Base-by-base conservation (phyloP, 2,329 filamentous ascomycete genomes). In the Ilyonectria destructans region DNA sequence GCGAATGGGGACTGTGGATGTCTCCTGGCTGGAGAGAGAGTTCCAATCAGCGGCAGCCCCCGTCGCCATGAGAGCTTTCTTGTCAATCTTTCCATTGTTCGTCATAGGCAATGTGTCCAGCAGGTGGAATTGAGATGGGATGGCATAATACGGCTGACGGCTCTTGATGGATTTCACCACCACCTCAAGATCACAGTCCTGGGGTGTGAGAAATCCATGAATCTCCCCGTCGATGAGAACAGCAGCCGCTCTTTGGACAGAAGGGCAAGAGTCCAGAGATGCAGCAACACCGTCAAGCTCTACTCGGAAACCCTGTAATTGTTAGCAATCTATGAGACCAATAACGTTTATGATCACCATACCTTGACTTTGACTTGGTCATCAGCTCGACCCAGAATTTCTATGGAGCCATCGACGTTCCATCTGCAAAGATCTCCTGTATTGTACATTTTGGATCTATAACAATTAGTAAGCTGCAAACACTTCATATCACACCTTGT, bases 291-390 rank as follows among this genome's bases (percentile, higher is more conserved):
- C 87, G 60, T 90, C 88, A 1, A 90, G 84, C 74, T 90, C 88
- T 23, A 91, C 85, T n/a, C 89, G 85, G 75, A 90, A 90, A 1
- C 88, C 87, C 82, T 81, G 46, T 1, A 1, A 23, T 6, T n/a
- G 23, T 43, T 31, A 52, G 52, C 35, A 66, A 56, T 35, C 9
- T 37, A 8, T 35, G 8, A 6, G 21, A 3, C 17, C 15, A 8
- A n/a, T 7, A 9, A 2, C 1, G 10, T n/a, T 5, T 37, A 21
- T 35, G 15, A 2, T 1, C 8, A 21, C 58, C 69, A 60, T 77
- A 83, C 83, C 77, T 89, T 88, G 71, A 90, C 84, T 75, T 90
- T 90, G 65, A 90, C 86, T 72, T 90, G 88, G 67, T 90, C 88
- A 65, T 91, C 89, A 12, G 82, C 82, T 17, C 88, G 83, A 1